Evolutionary conservation across 768 basidiomycete species (phyloP).

Genomic region (Boletus sp.): DNA sequence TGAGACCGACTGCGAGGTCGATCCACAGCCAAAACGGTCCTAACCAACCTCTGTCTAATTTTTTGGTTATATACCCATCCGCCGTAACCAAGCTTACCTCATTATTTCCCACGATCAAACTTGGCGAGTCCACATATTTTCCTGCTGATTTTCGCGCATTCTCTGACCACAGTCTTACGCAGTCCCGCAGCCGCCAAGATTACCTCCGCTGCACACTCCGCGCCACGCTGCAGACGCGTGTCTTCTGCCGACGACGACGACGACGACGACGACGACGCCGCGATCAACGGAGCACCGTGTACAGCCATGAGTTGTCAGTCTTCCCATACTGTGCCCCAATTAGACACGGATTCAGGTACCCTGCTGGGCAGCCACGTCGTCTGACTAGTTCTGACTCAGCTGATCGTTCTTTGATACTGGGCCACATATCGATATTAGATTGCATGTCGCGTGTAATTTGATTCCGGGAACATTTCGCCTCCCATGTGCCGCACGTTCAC

Average conservation of each 20-base stretch:
- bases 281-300: constrained; percentile 1
- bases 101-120: constrained; percentile 22
- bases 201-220: background rate
- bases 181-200: background rate
- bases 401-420: background rate
- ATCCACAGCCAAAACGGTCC: constrained; percentile 41
- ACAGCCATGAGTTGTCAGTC: background rate
- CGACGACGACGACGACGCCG: background rate
- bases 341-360: constrained; percentile 20
- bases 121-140: constrained; percentile 2
- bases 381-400: constrained; percentile 9
- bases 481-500: constrained; percentile 6
- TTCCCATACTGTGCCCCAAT: constrained; percentile 13
- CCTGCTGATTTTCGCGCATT: background rate
- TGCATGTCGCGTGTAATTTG: background rate
- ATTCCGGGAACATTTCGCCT: background rate
- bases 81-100: constrained; percentile 19
- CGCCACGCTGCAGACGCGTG: constrained; percentile 11
- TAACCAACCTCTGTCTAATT: constrained; percentile 15
- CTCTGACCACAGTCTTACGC: constrained; percentile 7
- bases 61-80: constrained; percentile 27
- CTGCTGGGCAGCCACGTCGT: constrained; percentile 15
- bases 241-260: constrained; percentile 10
- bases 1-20: constrained; percentile 46
- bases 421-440: constrained; percentile 18